A percentile compares a stretch with the other conserved stretches of the same genome.
These are phyloP conservation scores for Marsdenia floribunda DNA, from an alignment of 257 asterid species.

Conservation along the genomic window DNA sequence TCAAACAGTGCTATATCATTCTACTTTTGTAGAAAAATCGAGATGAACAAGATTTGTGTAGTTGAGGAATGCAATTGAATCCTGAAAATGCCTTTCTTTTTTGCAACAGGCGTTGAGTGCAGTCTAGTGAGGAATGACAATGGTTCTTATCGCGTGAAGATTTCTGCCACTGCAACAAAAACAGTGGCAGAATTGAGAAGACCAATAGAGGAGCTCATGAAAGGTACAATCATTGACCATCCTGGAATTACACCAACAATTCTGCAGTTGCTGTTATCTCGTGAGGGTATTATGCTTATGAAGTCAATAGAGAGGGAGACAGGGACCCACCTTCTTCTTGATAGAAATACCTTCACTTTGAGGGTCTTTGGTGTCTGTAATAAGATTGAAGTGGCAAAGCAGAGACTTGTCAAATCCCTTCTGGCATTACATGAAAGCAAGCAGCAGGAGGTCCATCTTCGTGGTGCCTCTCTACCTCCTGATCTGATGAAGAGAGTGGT, in stretches of 20 bases:
- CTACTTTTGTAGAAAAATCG: background rate
- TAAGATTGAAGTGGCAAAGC: constrained; percentile 43
- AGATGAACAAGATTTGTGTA: background rate
- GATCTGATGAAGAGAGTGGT: constrained; percentile 95
- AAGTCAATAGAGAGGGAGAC: constrained; percentile 55
- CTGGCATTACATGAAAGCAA: constrained; percentile 57
- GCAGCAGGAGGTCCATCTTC: constrained; percentile 73
- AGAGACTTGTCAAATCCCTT: constrained; percentile 46
- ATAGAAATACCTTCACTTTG: constrained; percentile 48
- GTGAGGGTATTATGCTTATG: constrained; percentile 64
- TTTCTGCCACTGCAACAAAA: constrained; percentile 81
- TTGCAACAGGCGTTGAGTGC: constrained; percentile 62
- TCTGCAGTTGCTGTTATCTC: constrained; percentile 58
- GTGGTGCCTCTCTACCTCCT: constrained; percentile 55
- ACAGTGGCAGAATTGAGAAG: constrained; percentile 65
- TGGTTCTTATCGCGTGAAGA: constrained; percentile 66
- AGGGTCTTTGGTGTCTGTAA: constrained; percentile 61
- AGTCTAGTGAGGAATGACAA: constrained; percentile 40
- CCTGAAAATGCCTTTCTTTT: background rate
- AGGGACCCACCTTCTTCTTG: constrained; percentile 55
- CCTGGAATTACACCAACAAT: constrained; percentile 58
- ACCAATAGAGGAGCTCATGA: constrained; percentile 66
- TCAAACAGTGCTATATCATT: background rate
- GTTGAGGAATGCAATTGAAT: background rate
- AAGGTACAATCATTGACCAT: constrained; percentile 55